A percentile compares a stretch with the other conserved stretches of the same genome.
phyloP scores from a whole-genome alignment of 2,329 filamentous ascomycete species.

The Fusarium lyarnte region DNA sequence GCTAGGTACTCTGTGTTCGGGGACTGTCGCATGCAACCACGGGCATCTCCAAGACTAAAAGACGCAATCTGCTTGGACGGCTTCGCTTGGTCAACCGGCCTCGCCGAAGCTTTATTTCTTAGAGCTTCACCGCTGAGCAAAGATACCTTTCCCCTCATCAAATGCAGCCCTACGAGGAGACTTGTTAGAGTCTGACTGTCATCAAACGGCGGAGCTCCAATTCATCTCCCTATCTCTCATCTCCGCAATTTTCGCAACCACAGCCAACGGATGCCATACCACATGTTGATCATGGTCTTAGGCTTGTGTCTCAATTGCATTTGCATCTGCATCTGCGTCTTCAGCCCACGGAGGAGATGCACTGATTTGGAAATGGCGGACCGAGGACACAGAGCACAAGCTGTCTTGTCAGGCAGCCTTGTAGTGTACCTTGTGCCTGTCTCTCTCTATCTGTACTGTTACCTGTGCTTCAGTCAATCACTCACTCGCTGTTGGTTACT shows the following conservation, averaged over 20 bases:
- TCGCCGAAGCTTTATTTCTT: constrained; percentile 38
- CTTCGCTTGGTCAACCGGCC: constrained; percentile 26
- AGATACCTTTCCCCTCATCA: constrained; percentile 9
- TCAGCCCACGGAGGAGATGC: constrained; percentile 30
- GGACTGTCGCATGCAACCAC: constrained; percentile 21
- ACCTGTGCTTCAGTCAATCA: neutral
- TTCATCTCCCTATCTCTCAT: neutral
- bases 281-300: neutral
- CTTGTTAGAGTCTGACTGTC: neutral
- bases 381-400: constrained; percentile 8
- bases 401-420: constrained; percentile 23
- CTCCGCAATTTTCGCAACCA: constrained; percentile 11
- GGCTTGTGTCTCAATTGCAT: neutral
- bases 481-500: neutral
- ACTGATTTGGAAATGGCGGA: constrained; percentile 36
- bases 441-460: neutral
- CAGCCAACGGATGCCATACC: constrained; percentile 1
- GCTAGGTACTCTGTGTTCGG: neutral
- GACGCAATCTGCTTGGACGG: constrained; percentile 17
- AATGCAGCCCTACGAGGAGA: constrained; percentile 40
- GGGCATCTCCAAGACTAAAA: constrained; percentile 22
- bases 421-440: constrained; percentile 5
- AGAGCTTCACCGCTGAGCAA: constrained; percentile 40
- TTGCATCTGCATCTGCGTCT: constrained; percentile 14
- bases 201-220: constrained; percentile 10